These are phyloP conservation scores for Beauveria scarabaeidicola DNA, from an alignment of 2,329 filamentous ascomycete species.

Conservation along the genomic window DNA sequence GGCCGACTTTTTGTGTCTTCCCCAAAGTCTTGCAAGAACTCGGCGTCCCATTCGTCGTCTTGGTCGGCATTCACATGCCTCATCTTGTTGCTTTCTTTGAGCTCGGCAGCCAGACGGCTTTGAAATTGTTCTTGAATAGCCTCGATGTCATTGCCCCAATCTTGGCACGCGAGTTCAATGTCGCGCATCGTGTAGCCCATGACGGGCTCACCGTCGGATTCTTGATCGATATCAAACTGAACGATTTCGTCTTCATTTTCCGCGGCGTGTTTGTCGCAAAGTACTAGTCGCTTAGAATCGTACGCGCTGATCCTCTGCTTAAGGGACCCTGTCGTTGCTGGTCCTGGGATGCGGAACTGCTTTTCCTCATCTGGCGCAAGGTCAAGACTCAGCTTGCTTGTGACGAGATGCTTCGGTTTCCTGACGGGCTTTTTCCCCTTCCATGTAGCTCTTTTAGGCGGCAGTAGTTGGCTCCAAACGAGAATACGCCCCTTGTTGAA, in stretches of 20 bases:
- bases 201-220: conserved; percentile 54
- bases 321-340: conserved; percentile 41
- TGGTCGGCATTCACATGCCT: conserved; percentile 29
- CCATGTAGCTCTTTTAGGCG: conserved; percentile 69
- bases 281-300: conserved; percentile 40
- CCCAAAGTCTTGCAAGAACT: conserved; percentile 45
- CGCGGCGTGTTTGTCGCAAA: conserved; percentile 32
- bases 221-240: conserved; percentile 40
- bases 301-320: conserved; percentile 48
- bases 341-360: conserved; percentile 66
- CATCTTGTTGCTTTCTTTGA: conserved; percentile 23
- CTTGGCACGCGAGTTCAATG: conserved; percentile 74
- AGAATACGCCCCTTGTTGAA: conserved; percentile 70
- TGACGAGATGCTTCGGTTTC: conserved; percentile 71
- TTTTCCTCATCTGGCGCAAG: conserved; percentile 81
- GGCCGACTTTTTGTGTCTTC: conserved; percentile 38
- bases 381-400: conserved; percentile 83
- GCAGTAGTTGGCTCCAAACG: conserved; percentile 74
- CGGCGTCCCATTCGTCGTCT: conserved; percentile 55
- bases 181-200: conserved; percentile 72
- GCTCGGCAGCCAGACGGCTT: conserved; percentile 23
- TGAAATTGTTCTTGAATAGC: conserved; percentile 33
- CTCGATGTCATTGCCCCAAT: conserved; percentile 65
- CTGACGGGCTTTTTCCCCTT: conserved; percentile 71
- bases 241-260: conserved; percentile 27